These are phyloP conservation scores for Fusarium brachygibbosum DNA, from an alignment of 2,329 filamentous ascomycete species.

Conservation along the genomic window DNA sequence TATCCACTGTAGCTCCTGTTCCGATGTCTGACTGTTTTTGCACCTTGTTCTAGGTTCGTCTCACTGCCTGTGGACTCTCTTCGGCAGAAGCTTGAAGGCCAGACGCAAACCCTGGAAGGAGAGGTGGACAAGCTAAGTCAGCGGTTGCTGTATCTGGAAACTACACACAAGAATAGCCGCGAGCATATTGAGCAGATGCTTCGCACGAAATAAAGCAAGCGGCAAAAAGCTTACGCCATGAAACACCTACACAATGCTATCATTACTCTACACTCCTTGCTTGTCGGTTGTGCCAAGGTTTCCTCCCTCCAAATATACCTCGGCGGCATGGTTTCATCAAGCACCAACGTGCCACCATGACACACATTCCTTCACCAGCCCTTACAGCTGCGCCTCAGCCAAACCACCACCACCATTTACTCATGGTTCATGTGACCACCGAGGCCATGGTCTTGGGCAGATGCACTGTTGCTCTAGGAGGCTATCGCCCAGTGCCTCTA, in stretches of 20 bases:
- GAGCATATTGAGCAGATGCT: conserved; percentile 93
- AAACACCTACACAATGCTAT: not conserved
- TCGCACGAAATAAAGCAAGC: conserved; percentile 58
- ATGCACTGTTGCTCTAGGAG: conserved; percentile 5
- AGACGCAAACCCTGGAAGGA: conserved; percentile 79
- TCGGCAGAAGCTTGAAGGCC: conserved; percentile 79
- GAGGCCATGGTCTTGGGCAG: conserved; percentile 6
- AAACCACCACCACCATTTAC: conserved; percentile 6
- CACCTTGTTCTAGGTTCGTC: conserved; percentile 78
- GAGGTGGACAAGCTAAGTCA: conserved; percentile 88
- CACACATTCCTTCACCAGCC: conserved; percentile 11
- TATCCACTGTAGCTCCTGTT: not conserved
- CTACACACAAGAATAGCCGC: conserved; percentile 93
- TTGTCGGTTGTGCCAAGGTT: not conserved
- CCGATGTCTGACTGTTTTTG: conserved; percentile 14
- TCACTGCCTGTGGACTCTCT: conserved; percentile 79
- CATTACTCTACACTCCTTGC: not conserved
- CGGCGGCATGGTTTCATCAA: conserved; percentile 29
- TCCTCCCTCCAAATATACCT: not conserved
- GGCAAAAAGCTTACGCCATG: not conserved
- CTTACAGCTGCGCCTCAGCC: conserved; percentile 19
- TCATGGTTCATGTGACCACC: conserved; percentile 4
- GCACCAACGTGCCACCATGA: conserved; percentile 7
- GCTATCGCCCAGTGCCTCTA: conserved; percentile 8
- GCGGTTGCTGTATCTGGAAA: conserved; percentile 92